Percentiles rank a stretch among this genome's conserved stretches.
Conservation (phyloP, 2,329 filamentous ascomycete species). For the Trichoderma guizhouense region DNA sequence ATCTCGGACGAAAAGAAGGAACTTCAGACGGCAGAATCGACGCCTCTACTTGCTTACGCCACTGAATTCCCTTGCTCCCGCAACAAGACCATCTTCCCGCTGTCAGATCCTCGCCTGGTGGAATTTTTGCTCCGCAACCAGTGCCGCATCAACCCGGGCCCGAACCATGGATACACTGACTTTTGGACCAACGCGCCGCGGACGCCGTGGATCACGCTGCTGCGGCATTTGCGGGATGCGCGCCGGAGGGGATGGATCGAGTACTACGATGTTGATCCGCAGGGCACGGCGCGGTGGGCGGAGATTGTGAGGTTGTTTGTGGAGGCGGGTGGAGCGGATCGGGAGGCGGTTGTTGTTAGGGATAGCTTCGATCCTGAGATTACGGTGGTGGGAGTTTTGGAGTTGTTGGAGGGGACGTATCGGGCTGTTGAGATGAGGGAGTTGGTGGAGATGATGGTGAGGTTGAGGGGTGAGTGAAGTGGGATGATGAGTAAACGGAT, state of each 20-base stretch:
- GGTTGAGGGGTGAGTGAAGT: not conserved
- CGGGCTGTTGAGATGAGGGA: conserved; percentile 21
- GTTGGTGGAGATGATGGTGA: conserved; percentile 19
- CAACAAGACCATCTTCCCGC: conserved; percentile 34
- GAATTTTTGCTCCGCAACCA: conserved; percentile 23
- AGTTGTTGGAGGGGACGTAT: conserved; percentile 28
- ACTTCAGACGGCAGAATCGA: conserved; percentile 19
- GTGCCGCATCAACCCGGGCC: conserved; percentile 21
- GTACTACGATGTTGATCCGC: conserved; percentile 27
- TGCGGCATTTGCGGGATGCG: conserved; percentile 32
- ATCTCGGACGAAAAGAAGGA: not conserved
- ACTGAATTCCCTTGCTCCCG: conserved; percentile 35
- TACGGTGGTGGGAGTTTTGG: conserved; percentile 28
- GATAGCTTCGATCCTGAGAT: conserved; percentile 32
- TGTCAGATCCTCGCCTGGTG: conserved; percentile 30
- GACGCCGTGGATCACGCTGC: conserved; percentile 31
- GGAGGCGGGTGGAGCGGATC: conserved; percentile 27
- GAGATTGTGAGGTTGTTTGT: conserved; percentile 28
- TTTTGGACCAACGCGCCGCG: conserved; percentile 23
- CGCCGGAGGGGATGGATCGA: conserved; percentile 31
- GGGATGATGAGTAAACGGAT: not conserved
- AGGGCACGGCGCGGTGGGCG: conserved; percentile 31
- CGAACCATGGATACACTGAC: conserved; percentile 24
- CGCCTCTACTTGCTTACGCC: conserved; percentile 33
- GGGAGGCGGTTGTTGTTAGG: conserved; percentile 25